A percentile compares a stretch with the other conserved stretches of the same genome.
phyloP scores from a whole-genome alignment of 2,329 filamentous ascomycete genomes.

The Sporothrix humicola region DNA sequence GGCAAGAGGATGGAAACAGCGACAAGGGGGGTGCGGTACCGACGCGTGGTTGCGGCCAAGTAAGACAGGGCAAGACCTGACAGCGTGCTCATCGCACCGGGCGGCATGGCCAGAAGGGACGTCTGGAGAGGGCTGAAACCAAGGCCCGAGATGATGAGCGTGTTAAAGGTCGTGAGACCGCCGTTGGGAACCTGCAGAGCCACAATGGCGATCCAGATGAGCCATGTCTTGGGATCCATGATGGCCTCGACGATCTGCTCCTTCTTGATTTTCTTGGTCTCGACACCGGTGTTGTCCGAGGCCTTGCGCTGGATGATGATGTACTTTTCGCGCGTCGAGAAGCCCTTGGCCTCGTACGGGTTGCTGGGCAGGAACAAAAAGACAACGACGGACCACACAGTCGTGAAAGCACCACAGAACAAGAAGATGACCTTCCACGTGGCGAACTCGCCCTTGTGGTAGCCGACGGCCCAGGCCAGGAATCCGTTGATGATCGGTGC shows the following conservation, averaged over 20 bases:
- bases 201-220: slow-evolving; percentile 39
- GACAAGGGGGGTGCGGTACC: slow-evolving; percentile 40
- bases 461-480: slow-evolving; percentile 40
- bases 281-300: slow-evolving; percentile 39
- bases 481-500: slow-evolving; percentile 41
- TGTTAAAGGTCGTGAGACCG: slow-evolving; percentile 34
- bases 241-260: slow-evolving; percentile 38
- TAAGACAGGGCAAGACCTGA: slow-evolving; percentile 38
- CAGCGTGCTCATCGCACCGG: slow-evolving; percentile 37
- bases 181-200: slow-evolving; percentile 39
- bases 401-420: slow-evolving; percentile 39
- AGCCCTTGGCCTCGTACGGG: slow-evolving; percentile 37
- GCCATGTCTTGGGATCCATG: slow-evolving; percentile 39
- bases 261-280: slow-evolving; percentile 37
- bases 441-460: slow-evolving; percentile 37
- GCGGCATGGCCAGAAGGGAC: slow-evolving; percentile 34
- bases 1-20: slow-evolving; percentile 45
- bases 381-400: slow-evolving; percentile 39
- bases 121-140: slow-evolving; percentile 34
- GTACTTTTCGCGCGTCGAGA: slow-evolving; percentile 35
- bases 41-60: slow-evolving; percentile 35
- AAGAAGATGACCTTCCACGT: slow-evolving; percentile 43
- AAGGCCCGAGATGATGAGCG: slow-evolving; percentile 33
- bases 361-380: slow-evolving; percentile 39
- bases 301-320: slow-evolving; percentile 38